A percentile compares a stretch with the other conserved stretches of the same genome.
phyloP scores from a whole-genome alignment of 495 filamentous ascomycete species.

The Penicillium salamii region DNA sequence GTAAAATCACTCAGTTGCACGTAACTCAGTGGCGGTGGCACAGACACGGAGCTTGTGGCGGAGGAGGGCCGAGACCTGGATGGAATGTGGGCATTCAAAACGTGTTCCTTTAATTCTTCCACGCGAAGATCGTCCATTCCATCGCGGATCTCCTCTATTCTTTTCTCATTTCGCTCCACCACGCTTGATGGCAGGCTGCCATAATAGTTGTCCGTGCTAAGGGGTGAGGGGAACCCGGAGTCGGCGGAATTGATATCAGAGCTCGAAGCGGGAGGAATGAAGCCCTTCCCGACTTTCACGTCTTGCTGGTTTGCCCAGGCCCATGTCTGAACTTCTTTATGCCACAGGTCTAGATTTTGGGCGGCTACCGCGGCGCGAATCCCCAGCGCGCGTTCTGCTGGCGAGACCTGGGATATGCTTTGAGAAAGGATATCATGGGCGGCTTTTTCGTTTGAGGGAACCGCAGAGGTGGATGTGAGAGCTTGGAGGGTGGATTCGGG shows the following conservation, averaged over 20 bases:
- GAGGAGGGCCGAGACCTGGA: conserved; percentile 54
- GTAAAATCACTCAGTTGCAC: conserved; percentile 77
- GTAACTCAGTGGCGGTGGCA: conserved; percentile 54
- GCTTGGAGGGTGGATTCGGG: conserved; percentile 55
- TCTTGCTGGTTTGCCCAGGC: conserved; percentile 57
- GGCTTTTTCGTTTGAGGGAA: conserved; percentile 45
- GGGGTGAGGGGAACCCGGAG: conserved; percentile 1
- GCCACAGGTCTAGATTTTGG: conserved; percentile 72
- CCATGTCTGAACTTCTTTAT: conserved; percentile 73
- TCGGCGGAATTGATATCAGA: not conserved
- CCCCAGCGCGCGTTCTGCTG: conserved; percentile 67
- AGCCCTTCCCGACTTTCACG: conserved; percentile 47
- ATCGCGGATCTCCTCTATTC: conserved; percentile 73
- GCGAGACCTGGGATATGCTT: conserved; percentile 65
- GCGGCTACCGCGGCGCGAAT: conserved; percentile 71
- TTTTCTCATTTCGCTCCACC: conserved; percentile 64
- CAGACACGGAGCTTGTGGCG: conserved; percentile 49
- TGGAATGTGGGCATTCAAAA: conserved; percentile 73
- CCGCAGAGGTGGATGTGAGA: conserved; percentile 51
- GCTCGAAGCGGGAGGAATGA: conserved; percentile 39
- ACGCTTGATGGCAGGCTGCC: conserved; percentile 63
- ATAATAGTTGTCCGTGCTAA: conserved; percentile 49
- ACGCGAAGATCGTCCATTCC: conserved; percentile 78
- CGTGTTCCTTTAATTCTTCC: conserved; percentile 86
- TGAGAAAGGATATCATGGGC: conserved; percentile 54